Base-by-base conservation (phyloP, 768 basidiomycete species). In the Suillus americanus region DNA sequence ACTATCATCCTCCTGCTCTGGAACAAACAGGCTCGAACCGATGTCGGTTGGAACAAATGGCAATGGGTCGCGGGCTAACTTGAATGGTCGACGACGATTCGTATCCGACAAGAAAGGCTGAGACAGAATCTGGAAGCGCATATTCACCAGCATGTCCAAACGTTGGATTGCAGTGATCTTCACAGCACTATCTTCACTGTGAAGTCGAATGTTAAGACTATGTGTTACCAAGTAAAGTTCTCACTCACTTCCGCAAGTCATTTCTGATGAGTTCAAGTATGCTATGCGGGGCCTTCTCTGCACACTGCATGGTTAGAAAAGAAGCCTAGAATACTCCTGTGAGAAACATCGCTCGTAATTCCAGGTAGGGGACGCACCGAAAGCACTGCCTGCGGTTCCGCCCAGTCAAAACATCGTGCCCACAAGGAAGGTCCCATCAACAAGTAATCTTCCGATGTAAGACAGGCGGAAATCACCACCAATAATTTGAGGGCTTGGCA, bases 31-130 rank as follows among this genome's bases (percentile, higher is more conserved):
- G 64, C 78, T 84, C 1, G 88, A 86, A 1, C 91, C 91, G 53
- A 92, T 87, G 67, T 92, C 90, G 0, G 89, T 90, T 0, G 90
- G 84, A 14, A 91, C 83, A 68, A 92, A 94, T 1, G 88, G 79
- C n/a, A 92, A 80, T 1, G 88, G 88, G 10, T 81, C 84, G n/a
- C 89, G 82, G n/a, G 87, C 83, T 20, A 87, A 73, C 69, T 86
- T 90, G 78, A 94, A 92, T 0, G 90, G 87, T 5, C 82, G 73
- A 28, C 89, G 83, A 68, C 86, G 86, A 0, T 77, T 76, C 48
- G 86, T 83, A 71, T 92, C 90, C 3, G 80, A 73, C 28, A 91
- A 75, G 51, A 86, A 82, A 45, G 81, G 82, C 70, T 89, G 89
- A 3, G 86, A 83, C 59, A 86, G 73, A 40, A 92, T 79, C 71